These are phyloP conservation scores for Citrus glauca DNA, from an alignment of 345 rosid species.

Conservation along the genomic window DNA sequence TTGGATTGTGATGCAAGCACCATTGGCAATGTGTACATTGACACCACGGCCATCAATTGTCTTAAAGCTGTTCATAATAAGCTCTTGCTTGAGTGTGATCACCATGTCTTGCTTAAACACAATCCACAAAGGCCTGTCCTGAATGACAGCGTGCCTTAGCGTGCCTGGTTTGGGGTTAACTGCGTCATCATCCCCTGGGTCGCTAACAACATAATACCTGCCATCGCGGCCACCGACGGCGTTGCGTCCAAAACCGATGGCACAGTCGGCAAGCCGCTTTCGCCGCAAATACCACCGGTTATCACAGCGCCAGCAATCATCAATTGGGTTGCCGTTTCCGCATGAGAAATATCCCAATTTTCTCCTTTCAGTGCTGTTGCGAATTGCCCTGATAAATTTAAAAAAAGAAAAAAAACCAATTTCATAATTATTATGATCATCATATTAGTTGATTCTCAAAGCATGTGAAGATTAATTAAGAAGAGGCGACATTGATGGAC, in stretches of 20 bases:
- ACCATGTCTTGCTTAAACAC: conserved; percentile 83
- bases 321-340: conserved; percentile 73
- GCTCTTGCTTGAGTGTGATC: conserved; percentile 61
- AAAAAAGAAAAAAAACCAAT: no score
- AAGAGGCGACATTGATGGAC: neutral
- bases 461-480: conserved; percentile 4
- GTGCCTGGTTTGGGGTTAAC: conserved; percentile 76
- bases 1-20: conserved; percentile 70
- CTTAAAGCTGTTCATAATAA: conserved; percentile 85
- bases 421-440: neutral
- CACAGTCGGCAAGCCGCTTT: conserved; percentile 58
- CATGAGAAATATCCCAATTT: conserved; percentile 57
- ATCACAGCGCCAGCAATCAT: conserved; percentile 91
- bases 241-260: conserved; percentile 74
- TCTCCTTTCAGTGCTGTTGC: conserved; percentile 72
- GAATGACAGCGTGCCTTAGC: conserved; percentile 78
- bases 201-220: conserved; percentile 56
- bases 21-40: conserved; percentile 58
- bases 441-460: neutral
- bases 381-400: conserved; percentile 43
- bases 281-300: conserved; percentile 49
- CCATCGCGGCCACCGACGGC: conserved; percentile 84
- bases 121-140: conserved; percentile 73
- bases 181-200: conserved; percentile 56
- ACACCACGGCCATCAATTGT: conserved; percentile 73